phyloP scores from a whole-genome alignment of 257 asterid genomes.

The Linderniella brevidens region DNA sequence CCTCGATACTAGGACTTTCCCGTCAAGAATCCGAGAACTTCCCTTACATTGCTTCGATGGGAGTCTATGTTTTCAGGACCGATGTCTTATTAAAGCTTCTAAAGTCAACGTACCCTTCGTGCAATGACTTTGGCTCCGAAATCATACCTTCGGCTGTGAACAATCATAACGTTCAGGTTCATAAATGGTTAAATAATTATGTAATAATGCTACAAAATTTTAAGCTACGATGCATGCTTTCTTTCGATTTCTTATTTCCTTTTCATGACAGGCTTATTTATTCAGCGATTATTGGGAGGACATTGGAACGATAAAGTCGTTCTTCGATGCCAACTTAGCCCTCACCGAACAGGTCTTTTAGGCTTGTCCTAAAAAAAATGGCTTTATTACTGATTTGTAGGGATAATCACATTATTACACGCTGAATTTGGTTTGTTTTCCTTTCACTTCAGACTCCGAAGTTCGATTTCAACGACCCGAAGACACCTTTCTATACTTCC shows the following conservation, averaged over 20 bases:
- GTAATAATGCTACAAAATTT: no score
- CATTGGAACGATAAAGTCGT: slow-evolving; percentile 81
- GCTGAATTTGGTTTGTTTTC: no score
- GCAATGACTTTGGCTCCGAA: slow-evolving; percentile 95
- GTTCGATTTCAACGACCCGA: slow-evolving; percentile 72
- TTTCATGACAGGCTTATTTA: slow-evolving; percentile 43
- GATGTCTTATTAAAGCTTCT: slow-evolving; percentile 62
- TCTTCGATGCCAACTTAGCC: slow-evolving; percentile 87
- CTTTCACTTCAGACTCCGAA: slow-evolving; percentile 44
- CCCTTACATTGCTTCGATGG: slow-evolving; percentile 97
- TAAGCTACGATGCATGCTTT: no score
- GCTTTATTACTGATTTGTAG: no score
- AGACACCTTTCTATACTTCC: slow-evolving; percentile 80
- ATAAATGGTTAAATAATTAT: no score
- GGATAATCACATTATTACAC: no score
- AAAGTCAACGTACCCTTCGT: slow-evolving; percentile 42
- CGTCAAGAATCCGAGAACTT: slow-evolving; percentile 31
- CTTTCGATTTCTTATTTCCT: slow-evolving; percentile 14
- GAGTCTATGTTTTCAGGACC: slow-evolving; percentile 74
- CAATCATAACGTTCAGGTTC: slow-evolving; percentile 83
- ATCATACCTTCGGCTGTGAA: slow-evolving; percentile 82
- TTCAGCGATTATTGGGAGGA: slow-evolving; percentile 95
- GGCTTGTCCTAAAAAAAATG: background rate
- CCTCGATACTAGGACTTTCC: slow-evolving; percentile 74
- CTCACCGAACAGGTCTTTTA: slow-evolving; percentile 82